Evolutionary conservation across 176 grass and related monocot species (phyloP).

Genomic region (sorghum (Sorghum bicolor)): DNA sequence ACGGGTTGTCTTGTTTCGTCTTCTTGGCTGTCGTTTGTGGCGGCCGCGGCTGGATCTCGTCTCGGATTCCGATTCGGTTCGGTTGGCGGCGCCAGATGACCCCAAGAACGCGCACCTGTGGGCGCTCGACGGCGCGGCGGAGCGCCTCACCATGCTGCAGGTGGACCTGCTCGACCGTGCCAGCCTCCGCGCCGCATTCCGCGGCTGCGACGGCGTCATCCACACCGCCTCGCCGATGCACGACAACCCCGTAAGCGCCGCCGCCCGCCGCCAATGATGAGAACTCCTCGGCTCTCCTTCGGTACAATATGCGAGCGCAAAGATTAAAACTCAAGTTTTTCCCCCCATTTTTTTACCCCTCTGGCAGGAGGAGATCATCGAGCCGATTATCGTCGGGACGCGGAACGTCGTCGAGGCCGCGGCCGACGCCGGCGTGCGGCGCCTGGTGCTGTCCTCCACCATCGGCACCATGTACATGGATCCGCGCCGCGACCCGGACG

Average conservation of each 20-base stretch:
- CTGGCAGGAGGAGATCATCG: constrained; percentile 47
- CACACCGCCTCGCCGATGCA: constrained; percentile 66
- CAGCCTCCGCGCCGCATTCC: constrained; percentile 52
- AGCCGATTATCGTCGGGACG: constrained; percentile 52
- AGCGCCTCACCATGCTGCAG: constrained; percentile 44
- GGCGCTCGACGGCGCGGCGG: constrained; percentile 55
- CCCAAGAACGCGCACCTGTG: constrained; percentile 65
- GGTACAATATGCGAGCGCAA: background rate
- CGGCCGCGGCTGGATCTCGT: background rate
- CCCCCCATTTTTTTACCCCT: rapidly evolving
- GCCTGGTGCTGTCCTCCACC: constrained; percentile 60
- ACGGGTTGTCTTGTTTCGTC: too few species aligned
- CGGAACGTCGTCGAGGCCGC: constrained; percentile 50
- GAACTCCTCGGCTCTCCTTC: background rate
- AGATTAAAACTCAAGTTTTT: background rate
- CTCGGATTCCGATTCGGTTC: background rate
- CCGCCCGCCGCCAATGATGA: background rate
- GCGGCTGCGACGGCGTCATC: constrained; percentile 67
- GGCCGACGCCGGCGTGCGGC: constrained; percentile 43
- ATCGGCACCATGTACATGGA: constrained; percentile 72
- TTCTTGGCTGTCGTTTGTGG: background rate
- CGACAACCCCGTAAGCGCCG: constrained; percentile 45
- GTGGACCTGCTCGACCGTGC: constrained; percentile 55
- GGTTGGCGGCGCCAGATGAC: constrained; percentile 37
- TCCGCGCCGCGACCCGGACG: constrained; percentile 42